A percentile compares a stretch with the other conserved stretches of the same genome.
Evolutionary conservation across 2,329 filamentous ascomycete species (phyloP).

Genomic region (Gnomoniopsis sp.): DNA sequence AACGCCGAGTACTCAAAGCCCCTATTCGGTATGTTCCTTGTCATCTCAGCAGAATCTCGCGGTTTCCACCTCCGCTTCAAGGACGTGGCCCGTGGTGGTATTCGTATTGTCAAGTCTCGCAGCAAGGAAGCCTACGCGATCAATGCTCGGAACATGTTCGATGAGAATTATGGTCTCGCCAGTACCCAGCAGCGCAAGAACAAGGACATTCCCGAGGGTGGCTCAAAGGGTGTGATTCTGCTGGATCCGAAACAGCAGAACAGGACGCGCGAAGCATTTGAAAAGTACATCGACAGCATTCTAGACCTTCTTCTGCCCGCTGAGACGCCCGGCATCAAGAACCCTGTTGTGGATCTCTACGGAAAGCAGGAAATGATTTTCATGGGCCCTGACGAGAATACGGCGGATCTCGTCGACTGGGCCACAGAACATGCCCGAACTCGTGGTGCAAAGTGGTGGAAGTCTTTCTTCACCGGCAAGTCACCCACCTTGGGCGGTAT

Average conservation of each 20-base stretch:
- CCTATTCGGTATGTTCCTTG: constrained; percentile 96
- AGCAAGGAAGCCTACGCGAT: constrained; percentile 95
- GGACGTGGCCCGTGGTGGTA: constrained; percentile 94
- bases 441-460: constrained; percentile 96
- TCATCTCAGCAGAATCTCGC: constrained; percentile 94
- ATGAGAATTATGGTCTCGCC: constrained; percentile 97
- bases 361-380: constrained; percentile 96
- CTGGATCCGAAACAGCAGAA: constrained; percentile 93
- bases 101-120: constrained; percentile 96
- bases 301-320: constrained; percentile 89
- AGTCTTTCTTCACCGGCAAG: constrained; percentile 99
- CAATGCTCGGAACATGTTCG: constrained; percentile 93
- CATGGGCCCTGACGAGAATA: constrained; percentile 99
- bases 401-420: constrained; percentile 95
- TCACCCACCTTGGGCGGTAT: constrained; percentile 94
- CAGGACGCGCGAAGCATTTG: constrained; percentile 86
- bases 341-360: constrained; percentile 93
- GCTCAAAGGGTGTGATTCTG: constrained; percentile 95
- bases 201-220: constrained; percentile 98
- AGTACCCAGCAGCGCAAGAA: constrained; percentile 99
- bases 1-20: constrained; percentile 89
- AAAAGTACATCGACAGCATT: constrained; percentile 99
- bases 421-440: constrained; percentile 90
- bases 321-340: constrained; percentile 93
- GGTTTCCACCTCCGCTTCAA: constrained; percentile 97